Evolutionary conservation across 352 stramenopile species (phyloP).

Genomic region (Phytophthora crassamura): DNA sequence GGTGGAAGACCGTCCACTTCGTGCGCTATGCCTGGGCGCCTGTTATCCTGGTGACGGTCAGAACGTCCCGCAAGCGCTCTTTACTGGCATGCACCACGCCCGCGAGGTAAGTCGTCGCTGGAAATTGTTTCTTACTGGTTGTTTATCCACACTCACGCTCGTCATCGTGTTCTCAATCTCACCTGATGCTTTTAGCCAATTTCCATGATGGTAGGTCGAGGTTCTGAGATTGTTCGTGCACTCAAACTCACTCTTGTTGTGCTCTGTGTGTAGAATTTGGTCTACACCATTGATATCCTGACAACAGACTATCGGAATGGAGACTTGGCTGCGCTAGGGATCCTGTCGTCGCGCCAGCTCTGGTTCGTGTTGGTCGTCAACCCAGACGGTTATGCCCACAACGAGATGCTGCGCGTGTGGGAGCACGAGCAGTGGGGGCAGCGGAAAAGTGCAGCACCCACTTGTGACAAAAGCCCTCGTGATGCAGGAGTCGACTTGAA

Average conservation of each 20-base stretch:
- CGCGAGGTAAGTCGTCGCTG: conserved; percentile 57
- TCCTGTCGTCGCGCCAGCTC: conserved; percentile 74
- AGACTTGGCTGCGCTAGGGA: conserved; percentile 52
- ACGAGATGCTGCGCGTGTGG: conserved; percentile 72
- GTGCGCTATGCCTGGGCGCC: conserved; percentile 72
- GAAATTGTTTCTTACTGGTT: neutral
- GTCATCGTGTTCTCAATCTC: neutral
- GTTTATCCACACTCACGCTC: conserved; percentile 2
- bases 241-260: conserved; percentile 6
- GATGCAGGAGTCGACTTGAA: conserved; percentile 83
- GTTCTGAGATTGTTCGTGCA: neutral
- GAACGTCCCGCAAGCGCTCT: conserved; percentile 65
- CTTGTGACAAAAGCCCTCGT: conserved; percentile 35
- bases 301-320: conserved; percentile 64
- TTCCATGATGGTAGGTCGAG: conserved; percentile 79
- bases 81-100: conserved; percentile 86
- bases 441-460: conserved; percentile 71
- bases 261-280: conserved; percentile 54
- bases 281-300: conserved; percentile 86
- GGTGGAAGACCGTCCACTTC: conserved; percentile 61
- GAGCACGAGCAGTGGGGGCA: conserved; percentile 49
- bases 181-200: conserved; percentile 50
- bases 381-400: conserved; percentile 82
- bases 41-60: conserved; percentile 36
- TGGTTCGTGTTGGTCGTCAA: conserved; percentile 90